Evolutionary conservation across 208 protist genomes (phyloP).

Genomic region (Balamuthia mandrillaris): DNA sequence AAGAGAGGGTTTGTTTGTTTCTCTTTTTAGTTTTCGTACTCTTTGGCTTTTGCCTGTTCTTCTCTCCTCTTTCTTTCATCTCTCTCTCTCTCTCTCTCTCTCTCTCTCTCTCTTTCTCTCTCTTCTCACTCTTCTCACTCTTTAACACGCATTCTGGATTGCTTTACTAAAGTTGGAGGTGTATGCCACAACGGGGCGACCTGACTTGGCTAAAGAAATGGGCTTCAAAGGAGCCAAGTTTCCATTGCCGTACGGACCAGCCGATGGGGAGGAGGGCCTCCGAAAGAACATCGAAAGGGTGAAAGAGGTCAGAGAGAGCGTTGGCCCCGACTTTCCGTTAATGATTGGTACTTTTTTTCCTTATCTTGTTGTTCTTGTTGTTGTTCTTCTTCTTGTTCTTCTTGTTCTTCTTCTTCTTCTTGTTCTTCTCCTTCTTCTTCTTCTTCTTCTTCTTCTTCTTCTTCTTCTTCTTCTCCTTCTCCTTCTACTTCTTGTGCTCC

Average conservation of each 20-base stretch:
- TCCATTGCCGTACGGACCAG: slow-evolving; percentile 65
- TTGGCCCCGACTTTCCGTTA: slow-evolving; percentile 61
- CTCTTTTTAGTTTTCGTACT: no score
- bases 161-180: slow-evolving; percentile 39
- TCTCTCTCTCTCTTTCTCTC: no score
- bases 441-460: not conserved
- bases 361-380: slow-evolving; percentile 57
- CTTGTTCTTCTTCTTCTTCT: not conserved
- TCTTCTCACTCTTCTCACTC: no score
- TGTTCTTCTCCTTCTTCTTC: not conserved
- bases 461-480: not conserved
- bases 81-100: no score
- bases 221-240: slow-evolving; percentile 61
- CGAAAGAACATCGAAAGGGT: slow-evolving; percentile 54
- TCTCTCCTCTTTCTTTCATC: no score
- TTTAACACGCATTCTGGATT: no score
- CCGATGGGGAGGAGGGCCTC: slow-evolving; percentile 63
- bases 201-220: slow-evolving; percentile 56
- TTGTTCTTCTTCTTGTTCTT: not conserved
- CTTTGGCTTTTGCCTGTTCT: no score
- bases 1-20: slow-evolving; percentile 16
- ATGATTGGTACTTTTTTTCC: slow-evolving; percentile 69
- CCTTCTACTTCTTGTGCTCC: not conserved
- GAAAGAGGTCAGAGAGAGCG: slow-evolving; percentile 33
- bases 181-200: slow-evolving; percentile 60